Percentiles rank a stretch among this genome's conserved stretches.
phyloP scores from a whole-genome alignment of 805 yeast species.

The Hanseniaspora vineae region DNA sequence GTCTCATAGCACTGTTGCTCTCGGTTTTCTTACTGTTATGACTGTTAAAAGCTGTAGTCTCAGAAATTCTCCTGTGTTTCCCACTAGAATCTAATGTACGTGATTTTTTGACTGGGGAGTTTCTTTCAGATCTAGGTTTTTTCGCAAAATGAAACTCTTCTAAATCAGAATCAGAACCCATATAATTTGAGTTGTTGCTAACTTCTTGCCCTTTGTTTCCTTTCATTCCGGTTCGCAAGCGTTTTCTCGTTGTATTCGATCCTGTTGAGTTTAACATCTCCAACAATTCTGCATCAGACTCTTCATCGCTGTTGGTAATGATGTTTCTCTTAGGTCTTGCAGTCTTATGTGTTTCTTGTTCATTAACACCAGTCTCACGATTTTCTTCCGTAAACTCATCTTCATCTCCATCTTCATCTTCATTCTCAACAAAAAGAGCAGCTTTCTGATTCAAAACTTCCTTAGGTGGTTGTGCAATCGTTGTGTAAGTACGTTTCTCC shows the following conservation, averaged over 20 bases:
- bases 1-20: too few relatives aligned
- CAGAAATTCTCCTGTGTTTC: too few relatives aligned
- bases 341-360: too few relatives aligned
- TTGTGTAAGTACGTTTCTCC: background rate
- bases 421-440: background rate
- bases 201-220: background rate
- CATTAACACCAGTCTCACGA: too few relatives aligned
- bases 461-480: background rate
- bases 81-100: background rate
- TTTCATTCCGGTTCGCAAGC: background rate
- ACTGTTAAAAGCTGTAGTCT: too few relatives aligned
- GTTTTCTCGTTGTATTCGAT: background rate
- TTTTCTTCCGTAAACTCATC: too few relatives aligned
- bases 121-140: background rate
- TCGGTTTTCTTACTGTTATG: too few relatives aligned
- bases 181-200: too few relatives aligned
- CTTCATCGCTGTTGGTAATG: background rate
- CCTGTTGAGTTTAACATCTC: background rate
- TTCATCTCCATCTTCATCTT: background rate
- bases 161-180: background rate
- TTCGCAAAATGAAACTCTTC: background rate
- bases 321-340: too few relatives aligned
- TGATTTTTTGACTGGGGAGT: background rate
- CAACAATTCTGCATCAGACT: background rate
- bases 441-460: background rate